A percentile compares a stretch with the other conserved stretches of the same genome.
These are phyloP conservation scores for Helotiales sp. DNA, from an alignment of 2,329 filamentous ascomycete genomes.

Conservation along the genomic window DNA sequence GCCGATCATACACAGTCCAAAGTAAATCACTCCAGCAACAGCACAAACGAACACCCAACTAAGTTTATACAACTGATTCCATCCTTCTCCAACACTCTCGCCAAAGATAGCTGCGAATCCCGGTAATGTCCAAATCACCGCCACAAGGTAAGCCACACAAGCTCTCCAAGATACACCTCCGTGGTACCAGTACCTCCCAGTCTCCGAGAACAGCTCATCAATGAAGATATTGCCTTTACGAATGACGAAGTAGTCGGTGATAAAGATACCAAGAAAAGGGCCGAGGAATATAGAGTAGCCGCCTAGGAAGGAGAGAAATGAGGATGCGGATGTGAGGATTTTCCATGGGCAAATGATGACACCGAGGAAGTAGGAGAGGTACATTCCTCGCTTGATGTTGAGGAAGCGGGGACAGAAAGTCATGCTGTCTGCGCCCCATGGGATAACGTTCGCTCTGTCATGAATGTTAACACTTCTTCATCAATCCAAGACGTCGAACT, in stretches of 20 bases:
- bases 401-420: constrained; percentile 1
- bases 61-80: background rate
- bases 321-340: background rate
- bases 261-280: constrained; percentile 2
- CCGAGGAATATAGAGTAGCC: constrained; percentile 5
- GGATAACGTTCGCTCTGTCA: constrained; percentile 1
- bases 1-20: background rate
- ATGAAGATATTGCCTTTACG: constrained; percentile 1
- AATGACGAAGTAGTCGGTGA: constrained; percentile 5
- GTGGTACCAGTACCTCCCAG: background rate
- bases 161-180: background rate
- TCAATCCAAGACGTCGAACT: no score
- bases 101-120: constrained; percentile 3
- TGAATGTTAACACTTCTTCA: no score
- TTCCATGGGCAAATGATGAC: constrained; percentile 1
- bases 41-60: background rate
- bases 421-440: constrained; percentile 1
- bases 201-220: background rate
- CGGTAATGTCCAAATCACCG: background rate
- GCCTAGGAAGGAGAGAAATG: constrained; percentile 1
- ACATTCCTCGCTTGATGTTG: background rate
- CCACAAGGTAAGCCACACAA: background rate
- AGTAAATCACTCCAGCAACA: background rate
- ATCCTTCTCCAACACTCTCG: background rate
- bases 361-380: background rate